Evolutionary conservation across 116 monocot genomes (phyloP), one percentile per base, ranked within the genome.

Genomic region (Zostera marina): DNA sequence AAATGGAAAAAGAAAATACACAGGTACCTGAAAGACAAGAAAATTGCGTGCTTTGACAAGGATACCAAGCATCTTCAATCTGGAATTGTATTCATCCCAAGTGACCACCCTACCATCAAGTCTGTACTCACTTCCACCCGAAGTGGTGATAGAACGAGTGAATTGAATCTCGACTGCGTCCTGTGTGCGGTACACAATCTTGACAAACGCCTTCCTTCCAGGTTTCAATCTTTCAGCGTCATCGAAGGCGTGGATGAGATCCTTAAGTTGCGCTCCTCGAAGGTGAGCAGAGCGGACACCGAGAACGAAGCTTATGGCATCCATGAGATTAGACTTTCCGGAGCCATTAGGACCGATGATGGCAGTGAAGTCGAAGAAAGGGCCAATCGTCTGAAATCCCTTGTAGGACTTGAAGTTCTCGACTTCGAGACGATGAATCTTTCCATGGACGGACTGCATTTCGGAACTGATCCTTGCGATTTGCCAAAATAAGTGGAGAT

Each of bases 391-490:
- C 64, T 98, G 96, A 41, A 74, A 64, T 0, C 96, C 96, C 63
- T 89, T 89, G 83, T 98, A 98, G 16, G 96, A 98, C 52, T 98
- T 98, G 85, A 98, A 98, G 69, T 98, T 98, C 66, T 89, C 89
- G 32, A 98, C 63, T 73, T 89, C 96, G 62, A 98, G 63, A 3
- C 86, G 83, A 58, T 76, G 80, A 73, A 98, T 98, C 63, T 86
- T 89, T 9, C 90, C 96, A 20, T 68, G 71, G 4, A 72, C 58
- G 15, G 66, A 19, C 12, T 78, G 68, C 44, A 78, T 74, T 76
- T 85, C 58, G 44, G 49, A 9, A 51, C 64, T 38, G 55, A 41
- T 19, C 15, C 12, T 26, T 19, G 3, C 2, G 56, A 39, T 12
- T 9, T 32, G 32, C 32, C 4, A 5, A 32, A 32, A 3, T 5